phyloP scores from a whole-genome alignment of 148 eudicot species.

The Rhododendron molle region DNA sequence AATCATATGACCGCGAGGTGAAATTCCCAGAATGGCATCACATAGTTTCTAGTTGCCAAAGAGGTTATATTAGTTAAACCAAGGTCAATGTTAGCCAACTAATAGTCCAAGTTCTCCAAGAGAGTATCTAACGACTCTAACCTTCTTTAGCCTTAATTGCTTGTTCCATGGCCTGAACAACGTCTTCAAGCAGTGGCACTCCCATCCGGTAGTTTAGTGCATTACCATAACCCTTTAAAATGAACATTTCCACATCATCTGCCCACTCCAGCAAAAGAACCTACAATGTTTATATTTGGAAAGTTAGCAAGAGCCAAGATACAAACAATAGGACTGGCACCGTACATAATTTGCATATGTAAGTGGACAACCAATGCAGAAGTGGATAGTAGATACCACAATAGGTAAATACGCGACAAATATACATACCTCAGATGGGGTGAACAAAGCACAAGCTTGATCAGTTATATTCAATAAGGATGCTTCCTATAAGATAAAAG shows the following conservation, averaged over 20 bases:
- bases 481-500: slow-evolving; percentile 63
- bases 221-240: slow-evolving; percentile 90
- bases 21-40: not conserved
- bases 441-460: slow-evolving; percentile 87
- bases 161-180: slow-evolving; percentile 80
- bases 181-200: slow-evolving; percentile 83
- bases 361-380: not conserved
- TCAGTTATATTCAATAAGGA: slow-evolving; percentile 70
- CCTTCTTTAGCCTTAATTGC: slow-evolving; percentile 87
- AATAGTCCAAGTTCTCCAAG: not conserved
- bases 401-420: not conserved
- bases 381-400: not conserved
- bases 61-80: not conserved
- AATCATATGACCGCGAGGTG: not conserved
- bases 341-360: not conserved
- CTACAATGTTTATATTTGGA: slow-evolving; percentile 25
- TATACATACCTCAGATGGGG: slow-evolving; percentile 55
- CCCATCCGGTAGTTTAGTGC: slow-evolving; percentile 91
- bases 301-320: not conserved
- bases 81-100: not conserved
- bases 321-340: not conserved
- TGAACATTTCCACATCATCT: slow-evolving; percentile 81
- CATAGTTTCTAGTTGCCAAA: too few species aligned
- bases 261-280: slow-evolving; percentile 86
- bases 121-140: slow-evolving; percentile 11